These are phyloP conservation scores for Endotrypanum monterogeii DNA, from an alignment of 208 protist genomes.

Conservation along the genomic window DNA sequence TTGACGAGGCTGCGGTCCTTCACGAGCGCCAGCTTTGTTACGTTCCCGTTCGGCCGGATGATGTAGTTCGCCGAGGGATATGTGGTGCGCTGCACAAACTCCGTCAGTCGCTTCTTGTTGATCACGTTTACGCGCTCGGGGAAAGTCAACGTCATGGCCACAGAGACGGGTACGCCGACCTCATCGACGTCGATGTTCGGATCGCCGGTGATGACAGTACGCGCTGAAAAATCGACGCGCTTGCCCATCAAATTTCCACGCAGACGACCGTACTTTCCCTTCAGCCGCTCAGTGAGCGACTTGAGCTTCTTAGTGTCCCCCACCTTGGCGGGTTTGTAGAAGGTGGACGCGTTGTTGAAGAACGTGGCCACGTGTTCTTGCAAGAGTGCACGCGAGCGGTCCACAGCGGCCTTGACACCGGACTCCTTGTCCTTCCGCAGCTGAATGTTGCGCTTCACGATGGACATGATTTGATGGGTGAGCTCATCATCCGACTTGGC, in stretches of 20 bases:
- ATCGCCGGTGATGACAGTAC: constrained; percentile 99
- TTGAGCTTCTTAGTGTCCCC: constrained; percentile 96
- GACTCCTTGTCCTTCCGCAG: constrained; percentile 89
- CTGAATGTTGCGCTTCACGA: constrained; percentile 96
- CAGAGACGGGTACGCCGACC: constrained; percentile 98
- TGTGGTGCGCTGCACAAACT: constrained; percentile 92
- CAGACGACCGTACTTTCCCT: constrained; percentile 99
- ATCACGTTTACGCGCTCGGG: constrained; percentile 98
- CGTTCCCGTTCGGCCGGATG: constrained; percentile 80
- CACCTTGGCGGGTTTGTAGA: constrained; percentile 85
- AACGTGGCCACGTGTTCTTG: constrained; percentile 98
- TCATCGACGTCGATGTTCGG: constrained; percentile 97
- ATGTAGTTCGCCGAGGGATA: constrained; percentile 98
- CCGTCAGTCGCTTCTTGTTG: constrained; percentile 96
- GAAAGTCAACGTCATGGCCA: constrained; percentile 99
- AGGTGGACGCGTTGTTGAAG: constrained; percentile 98
- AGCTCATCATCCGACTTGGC: constrained; percentile 96
- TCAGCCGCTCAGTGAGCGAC: constrained; percentile 98
- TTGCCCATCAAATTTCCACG: constrained; percentile 99
- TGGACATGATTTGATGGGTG: constrained; percentile 97
- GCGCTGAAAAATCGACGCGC: constrained; percentile 99
- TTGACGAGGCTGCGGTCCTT: constrained; percentile 81
- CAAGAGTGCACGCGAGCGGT: constrained; percentile 87
- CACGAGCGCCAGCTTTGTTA: constrained; percentile 93
- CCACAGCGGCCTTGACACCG: constrained; percentile 88